Percentiles rank a stretch among this genome's conserved stretches.
Conservation (phyloP, 1,284 basidiomycete species). For the Peniophora sp. region DNA sequence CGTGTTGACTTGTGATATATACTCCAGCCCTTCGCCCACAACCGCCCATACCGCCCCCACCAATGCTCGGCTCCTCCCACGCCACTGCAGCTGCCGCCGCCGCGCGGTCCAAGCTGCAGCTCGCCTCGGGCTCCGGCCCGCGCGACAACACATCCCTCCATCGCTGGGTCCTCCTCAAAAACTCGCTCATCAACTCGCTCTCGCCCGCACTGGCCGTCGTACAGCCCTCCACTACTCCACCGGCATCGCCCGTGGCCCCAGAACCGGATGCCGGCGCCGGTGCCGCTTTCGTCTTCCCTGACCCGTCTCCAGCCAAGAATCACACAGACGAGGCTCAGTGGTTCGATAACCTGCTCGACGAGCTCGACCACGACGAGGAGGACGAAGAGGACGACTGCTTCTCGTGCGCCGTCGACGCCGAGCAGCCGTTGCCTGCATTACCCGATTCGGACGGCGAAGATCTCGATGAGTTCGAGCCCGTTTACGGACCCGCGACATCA, state of each 20-base stretch:
- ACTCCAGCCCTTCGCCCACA: conserved; percentile 9
- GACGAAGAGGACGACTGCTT: conserved; percentile 40
- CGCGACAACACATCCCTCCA: conserved; percentile 69
- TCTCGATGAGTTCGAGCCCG: conserved; percentile 48
- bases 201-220: conserved; percentile 16
- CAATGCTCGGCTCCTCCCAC: conserved; percentile 17
- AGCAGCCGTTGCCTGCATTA: conserved; percentile 32
- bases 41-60: conserved; percentile 13
- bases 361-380: conserved; percentile 44
- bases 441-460: conserved; percentile 41
- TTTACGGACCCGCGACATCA: conserved; percentile 60
- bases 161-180: conserved; percentile 81
- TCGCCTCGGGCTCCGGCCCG: conserved; percentile 39
- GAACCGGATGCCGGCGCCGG: conserved; percentile 34
- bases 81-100: conserved; percentile 38
- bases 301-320: conserved; percentile 41
- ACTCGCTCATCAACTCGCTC: conserved; percentile 57
- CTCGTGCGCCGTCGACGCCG: conserved; percentile 1
- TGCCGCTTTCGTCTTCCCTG: conserved; percentile 71
- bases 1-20: neutral
- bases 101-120: conserved; percentile 68
- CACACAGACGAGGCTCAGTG: conserved; percentile 61
- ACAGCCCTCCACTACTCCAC: conserved; percentile 19
- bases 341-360: conserved; percentile 71
- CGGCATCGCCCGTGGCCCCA: conserved; percentile 33